Base-by-base conservation (phyloP, 306 rosid genomes). In the Dalbergia cochinchinensis region DNA sequence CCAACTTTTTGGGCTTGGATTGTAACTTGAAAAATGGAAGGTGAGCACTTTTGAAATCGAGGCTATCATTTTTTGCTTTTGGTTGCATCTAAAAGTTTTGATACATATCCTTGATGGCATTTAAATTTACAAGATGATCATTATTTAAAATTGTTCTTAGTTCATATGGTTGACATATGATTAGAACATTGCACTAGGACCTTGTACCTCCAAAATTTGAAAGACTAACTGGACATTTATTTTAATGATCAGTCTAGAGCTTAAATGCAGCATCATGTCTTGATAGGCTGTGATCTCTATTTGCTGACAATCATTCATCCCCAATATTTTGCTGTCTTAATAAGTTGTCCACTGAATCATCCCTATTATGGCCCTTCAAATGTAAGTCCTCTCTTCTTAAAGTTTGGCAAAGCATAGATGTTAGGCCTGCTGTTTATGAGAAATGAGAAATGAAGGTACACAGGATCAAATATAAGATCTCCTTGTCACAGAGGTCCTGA, bases 1-100 rank as follows among this genome's bases (percentile, higher is more conserved):
- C 99, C 66, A 94, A 94, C 87, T 85, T 92, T 87, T 91, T 94
- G 11, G 99, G 99, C 83, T 65, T 94, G 87, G 91, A 94, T 76
- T 80, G 82, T 62, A 87, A 73, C 80, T 83, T 92, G 82, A 94
- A 78, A 84, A 86, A 83, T 81, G 99, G 99, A 86, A 94, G 94
- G 99, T 92, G 76, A 83, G 86, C 51, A 60, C 76, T 58, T 65
- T 15, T 67, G 72, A 75, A 47, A 45, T 33, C 69, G 65, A 76
- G 54, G 26, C 37, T 48, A 73, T 16, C 61, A 19, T 65, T 82
- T 82, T 69, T 10, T 14, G 6, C 63, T 51, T 74, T 79, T 65
- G 47, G 18, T 65, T 75, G 15, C 48, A 7, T 65, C 5, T 65
- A 65, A 16, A 35, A 31, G 50, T 37, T 65, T n/a, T 8, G 22